phyloP scores from a whole-genome alignment of 345 rosid genomes.

The Aquilaria sinensis region DNA sequence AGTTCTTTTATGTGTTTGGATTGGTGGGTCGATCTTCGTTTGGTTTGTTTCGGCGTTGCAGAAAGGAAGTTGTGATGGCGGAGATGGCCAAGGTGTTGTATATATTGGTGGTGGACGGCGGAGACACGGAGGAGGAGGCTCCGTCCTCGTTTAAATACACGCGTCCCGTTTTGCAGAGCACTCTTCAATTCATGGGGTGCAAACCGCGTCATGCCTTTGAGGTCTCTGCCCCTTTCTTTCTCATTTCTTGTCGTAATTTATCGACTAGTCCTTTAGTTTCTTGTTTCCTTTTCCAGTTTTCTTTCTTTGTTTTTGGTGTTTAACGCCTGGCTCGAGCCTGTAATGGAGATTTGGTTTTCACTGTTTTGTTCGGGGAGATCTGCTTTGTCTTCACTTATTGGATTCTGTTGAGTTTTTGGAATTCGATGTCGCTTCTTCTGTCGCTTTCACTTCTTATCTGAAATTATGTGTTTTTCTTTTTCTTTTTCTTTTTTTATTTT shows the following conservation, averaged over 20 bases:
- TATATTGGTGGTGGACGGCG: constrained; percentile 65
- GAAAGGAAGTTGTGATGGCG: constrained; percentile 30
- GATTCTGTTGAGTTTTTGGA: no score
- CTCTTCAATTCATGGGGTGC: constrained; percentile 92
- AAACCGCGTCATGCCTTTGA: constrained; percentile 91
- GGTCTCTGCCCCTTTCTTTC: constrained; percentile 24
- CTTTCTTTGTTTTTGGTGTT: neutral
- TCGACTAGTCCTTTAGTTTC: neutral
- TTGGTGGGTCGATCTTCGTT: constrained; percentile 1
- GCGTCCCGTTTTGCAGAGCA: constrained; percentile 76
- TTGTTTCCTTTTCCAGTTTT: neutral
- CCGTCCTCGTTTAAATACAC: constrained; percentile 67
- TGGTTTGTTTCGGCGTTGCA: constrained; percentile 1
- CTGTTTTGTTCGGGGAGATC: no score
- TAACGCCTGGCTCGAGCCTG: no score
- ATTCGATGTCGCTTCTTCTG: no score
- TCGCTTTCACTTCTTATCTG: no score
- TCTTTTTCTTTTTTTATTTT: no score
- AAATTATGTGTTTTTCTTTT: no score
- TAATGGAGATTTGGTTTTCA: no score
- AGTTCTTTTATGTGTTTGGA: neutral
- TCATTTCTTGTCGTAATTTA: neutral
- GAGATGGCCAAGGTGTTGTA: constrained; percentile 68
- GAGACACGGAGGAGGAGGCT: constrained; percentile 23
- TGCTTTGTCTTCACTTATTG: no score